A percentile compares a stretch with the other conserved stretches of the same genome.
These are phyloP conservation scores for Nadsonia starkeyi-henricii DNA, from an alignment of 1,139 yeast species.

Conservation along the genomic window DNA sequence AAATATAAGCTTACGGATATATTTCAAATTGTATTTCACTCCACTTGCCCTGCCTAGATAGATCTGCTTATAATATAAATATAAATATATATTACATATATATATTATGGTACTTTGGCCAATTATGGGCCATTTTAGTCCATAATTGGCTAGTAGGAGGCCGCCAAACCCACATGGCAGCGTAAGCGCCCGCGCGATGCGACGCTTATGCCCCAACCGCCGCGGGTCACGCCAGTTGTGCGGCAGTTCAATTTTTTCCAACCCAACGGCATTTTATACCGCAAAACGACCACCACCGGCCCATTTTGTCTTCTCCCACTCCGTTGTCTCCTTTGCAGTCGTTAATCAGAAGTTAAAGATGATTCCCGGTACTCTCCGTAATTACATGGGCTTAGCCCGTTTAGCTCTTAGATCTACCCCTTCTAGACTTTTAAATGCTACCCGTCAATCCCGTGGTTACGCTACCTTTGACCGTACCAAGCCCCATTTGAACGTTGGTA, in stretches of 20 bases:
- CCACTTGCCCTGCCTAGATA: too few relatives aligned
- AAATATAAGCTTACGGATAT: too few relatives aligned
- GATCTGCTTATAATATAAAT: too few relatives aligned
- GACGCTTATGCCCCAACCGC: neutral
- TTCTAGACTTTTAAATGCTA: neutral
- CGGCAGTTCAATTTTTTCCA: neutral
- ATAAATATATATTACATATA: too few relatives aligned
- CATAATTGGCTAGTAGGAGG: too few relatives aligned
- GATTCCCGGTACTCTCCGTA: neutral
- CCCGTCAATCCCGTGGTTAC: conserved; percentile 5
- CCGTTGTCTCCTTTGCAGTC: neutral
- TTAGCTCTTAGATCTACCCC: neutral
- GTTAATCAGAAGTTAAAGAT: neutral
- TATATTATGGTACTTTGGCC: too few relatives aligned
- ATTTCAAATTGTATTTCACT: too few relatives aligned
- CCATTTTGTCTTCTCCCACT: neutral
- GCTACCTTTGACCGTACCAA: conserved; percentile 29
- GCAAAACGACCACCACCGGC: too few relatives aligned
- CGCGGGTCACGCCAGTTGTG: neutral
- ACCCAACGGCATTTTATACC: neutral
- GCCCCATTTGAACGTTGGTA: conserved; percentile 94
- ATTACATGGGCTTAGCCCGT: neutral
- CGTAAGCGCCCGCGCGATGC: neutral
- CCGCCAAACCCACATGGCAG: too few relatives aligned
- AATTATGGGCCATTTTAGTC: too few relatives aligned